Evolutionary conservation across 2,329 filamentous ascomycete species (phyloP), one percentile per base, ranked within the genome.

Genomic region (Fusarium tuaranense): DNA sequence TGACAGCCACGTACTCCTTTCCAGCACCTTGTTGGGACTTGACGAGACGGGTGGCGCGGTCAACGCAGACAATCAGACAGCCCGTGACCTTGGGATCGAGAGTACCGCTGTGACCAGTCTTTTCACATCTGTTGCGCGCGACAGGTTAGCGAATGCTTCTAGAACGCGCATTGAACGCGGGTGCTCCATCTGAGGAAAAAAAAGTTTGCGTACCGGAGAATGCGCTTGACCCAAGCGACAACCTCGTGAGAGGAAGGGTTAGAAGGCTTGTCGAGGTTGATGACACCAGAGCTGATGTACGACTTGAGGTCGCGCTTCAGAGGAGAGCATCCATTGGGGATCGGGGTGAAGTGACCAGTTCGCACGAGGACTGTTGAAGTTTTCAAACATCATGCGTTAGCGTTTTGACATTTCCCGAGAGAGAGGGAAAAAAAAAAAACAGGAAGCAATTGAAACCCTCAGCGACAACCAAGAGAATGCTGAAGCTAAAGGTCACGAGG

Each of bases 231-330:
- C 97, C 97, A 99, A 77, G 97, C 96, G 82, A 99, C 97, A 77
- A 99, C 97, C 89, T 99, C 97, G 90, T 99, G 97, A 81, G 93
- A 97, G 78, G 95, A 98, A 65, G 96, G 96, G 88, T 99, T 99
- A 63, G 95, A 97, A 68, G 96, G 97, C 88, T 86, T 86, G 76
- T 86, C 84, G 79, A 98, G 92, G 88, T 99, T 99, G 87, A 99
- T 98, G 69, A 99, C 96, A 86, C 97, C 97, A 75, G 95, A 97
- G 84, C 94, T 96, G 83, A 99, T 92, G 87, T 98, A 99, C 75
- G 94, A 95, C 89, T 98, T 98, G 82, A 99, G 90, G 84, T 98
- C 96, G 84, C 97, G 94, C 86, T 95, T 95, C 82, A 97, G 88
- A 66, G 97, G 97, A 74, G 94, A 92, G 87, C 94, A 97, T 82